phyloP scores from a whole-genome alignment of 2,329 filamentous ascomycete genomes.

The Pestalotiopsis sp. region DNA sequence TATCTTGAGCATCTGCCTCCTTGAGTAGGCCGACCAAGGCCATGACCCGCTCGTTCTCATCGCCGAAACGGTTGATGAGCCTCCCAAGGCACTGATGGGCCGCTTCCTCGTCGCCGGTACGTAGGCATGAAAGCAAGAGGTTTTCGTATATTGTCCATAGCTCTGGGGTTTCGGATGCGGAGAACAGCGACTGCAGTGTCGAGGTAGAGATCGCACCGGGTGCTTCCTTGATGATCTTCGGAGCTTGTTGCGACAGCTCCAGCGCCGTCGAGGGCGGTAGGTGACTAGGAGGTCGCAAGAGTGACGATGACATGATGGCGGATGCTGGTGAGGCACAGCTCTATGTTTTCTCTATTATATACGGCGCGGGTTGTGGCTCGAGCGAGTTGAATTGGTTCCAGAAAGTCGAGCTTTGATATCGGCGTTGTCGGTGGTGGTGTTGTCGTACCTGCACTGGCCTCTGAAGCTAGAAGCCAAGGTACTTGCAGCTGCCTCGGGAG shows the following conservation, averaged over 20 bases:
- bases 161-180: constrained; percentile 70
- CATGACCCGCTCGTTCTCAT: constrained; percentile 82
- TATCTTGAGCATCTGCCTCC: constrained; percentile 75
- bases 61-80: constrained; percentile 79
- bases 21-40: constrained; percentile 80
- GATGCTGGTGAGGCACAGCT: constrained; percentile 21
- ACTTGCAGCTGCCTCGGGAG: too few species aligned
- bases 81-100: constrained; percentile 76
- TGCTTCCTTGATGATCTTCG: constrained; percentile 54
- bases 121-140: constrained; percentile 79
- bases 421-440: too few species aligned
- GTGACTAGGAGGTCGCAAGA: constrained; percentile 58
- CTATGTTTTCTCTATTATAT: neutral
- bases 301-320: constrained; percentile 35
- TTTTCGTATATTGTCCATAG: constrained; percentile 88
- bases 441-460: neutral
- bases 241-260: constrained; percentile 62
- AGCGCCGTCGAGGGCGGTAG: constrained; percentile 58
- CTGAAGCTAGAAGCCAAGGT: neutral
- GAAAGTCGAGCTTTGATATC: too few species aligned
- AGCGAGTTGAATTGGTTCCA: neutral
- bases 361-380: neutral
- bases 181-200: constrained; percentile 53
- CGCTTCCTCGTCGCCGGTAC: constrained; percentile 78
- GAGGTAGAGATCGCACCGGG: constrained; percentile 58